phyloP scores from a whole-genome alignment of 306 rosid species.

The Mimosa pudica region DNA sequence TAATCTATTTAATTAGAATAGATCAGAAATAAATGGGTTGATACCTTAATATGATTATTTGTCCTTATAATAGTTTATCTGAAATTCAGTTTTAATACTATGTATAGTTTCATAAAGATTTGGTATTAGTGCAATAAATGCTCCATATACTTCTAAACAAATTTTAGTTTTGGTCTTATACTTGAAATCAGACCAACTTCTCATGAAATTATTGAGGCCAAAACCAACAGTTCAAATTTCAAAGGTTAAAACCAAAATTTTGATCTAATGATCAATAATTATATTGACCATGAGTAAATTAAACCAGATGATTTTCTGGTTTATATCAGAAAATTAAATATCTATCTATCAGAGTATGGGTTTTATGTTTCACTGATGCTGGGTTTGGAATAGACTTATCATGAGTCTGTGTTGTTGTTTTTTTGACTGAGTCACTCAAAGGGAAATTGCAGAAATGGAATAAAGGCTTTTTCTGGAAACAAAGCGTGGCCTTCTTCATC shows the following conservation, averaged over 20 bases:
- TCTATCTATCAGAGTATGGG: constrained; percentile 9
- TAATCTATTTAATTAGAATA: background rate
- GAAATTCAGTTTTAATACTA: too few species aligned
- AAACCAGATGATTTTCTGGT: background rate
- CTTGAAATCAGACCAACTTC: too few species aligned
- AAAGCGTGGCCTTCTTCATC: constrained; percentile 3
- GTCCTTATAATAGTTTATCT: too few species aligned
- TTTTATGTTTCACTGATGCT: constrained; percentile 35
- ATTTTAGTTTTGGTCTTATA: too few species aligned
- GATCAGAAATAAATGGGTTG: background rate
- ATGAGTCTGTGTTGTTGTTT: background rate
- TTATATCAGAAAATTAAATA: constrained; percentile 26
- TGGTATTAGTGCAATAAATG: too few species aligned
- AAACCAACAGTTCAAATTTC: too few species aligned
- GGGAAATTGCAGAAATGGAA: background rate
- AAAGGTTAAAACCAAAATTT: too few species aligned
- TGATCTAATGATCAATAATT: too few species aligned
- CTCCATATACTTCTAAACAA: too few species aligned
- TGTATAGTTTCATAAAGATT: too few species aligned
- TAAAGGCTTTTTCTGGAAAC: background rate
- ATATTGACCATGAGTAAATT: background rate
- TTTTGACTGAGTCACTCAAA: background rate
- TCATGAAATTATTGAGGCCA: too few species aligned
- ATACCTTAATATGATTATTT: too few species aligned
- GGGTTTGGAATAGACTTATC: constrained; percentile 53